A percentile compares a stretch with the other conserved stretches of the same genome.
Conservation (phyloP, 176 grass and related monocot species). For the Oryza punctata region DNA sequence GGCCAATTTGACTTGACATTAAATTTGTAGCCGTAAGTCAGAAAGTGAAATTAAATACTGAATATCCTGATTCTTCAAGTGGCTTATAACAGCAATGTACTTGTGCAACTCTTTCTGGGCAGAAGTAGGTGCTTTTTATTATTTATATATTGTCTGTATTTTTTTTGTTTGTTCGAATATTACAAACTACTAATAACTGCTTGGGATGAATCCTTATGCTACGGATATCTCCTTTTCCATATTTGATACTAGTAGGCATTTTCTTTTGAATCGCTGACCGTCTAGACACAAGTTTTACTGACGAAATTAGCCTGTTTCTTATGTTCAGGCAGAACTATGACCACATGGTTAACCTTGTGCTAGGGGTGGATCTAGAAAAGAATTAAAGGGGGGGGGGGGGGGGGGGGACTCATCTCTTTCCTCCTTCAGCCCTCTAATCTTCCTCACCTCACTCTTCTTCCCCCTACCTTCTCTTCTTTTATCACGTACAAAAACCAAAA, state of each 20-base stretch:
- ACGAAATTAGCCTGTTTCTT: background rate
- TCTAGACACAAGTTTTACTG: background rate
- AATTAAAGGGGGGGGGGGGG: too few species aligned
- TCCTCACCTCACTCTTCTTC: too few species aligned
- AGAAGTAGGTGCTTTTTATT: background rate
- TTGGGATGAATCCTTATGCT: background rate
- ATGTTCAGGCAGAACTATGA: background rate
- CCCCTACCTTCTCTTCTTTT: too few species aligned
- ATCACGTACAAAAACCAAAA: background rate
- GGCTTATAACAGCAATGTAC: too few species aligned
- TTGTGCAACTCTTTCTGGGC: background rate
- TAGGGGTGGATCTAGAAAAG: too few species aligned
- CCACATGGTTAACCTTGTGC: background rate
- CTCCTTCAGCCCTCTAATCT: too few species aligned
- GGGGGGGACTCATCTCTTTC: too few species aligned
- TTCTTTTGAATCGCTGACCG: background rate
- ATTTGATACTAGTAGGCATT: background rate
- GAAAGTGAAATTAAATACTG: conserved; percentile 20
- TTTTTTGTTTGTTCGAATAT: background rate
- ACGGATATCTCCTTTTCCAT: background rate
- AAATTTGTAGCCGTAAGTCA: conserved; percentile 25
- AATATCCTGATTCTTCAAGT: background rate
- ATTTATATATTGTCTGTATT: background rate
- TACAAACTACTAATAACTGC: background rate
- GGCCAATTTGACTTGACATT: conserved; percentile 36